Evolutionary conservation across 2,329 filamentous ascomycete species (phyloP).

Genomic region (Malbranchea zuffiana): DNA sequence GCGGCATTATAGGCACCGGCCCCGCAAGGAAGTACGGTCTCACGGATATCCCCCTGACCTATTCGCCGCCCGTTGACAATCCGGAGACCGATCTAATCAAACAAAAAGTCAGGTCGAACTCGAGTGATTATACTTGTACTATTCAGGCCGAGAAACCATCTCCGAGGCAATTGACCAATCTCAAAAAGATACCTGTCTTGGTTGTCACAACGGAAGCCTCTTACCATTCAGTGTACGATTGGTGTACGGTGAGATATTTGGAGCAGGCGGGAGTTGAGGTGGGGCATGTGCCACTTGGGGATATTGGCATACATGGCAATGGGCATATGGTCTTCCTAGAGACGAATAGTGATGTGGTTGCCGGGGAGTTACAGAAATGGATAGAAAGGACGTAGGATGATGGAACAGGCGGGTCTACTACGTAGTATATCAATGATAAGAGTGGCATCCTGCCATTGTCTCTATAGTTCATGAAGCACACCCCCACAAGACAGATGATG

Average conservation of each 20-base stretch:
- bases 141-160: constrained; percentile 27
- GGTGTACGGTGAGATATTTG: constrained; percentile 44
- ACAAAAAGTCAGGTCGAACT: constrained; percentile 15
- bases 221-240: constrained; percentile 46
- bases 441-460: too few species aligned
- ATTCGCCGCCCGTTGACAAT: constrained; percentile 34
- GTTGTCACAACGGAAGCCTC: constrained; percentile 45
- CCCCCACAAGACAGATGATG: too few species aligned
- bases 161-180: constrained; percentile 38
- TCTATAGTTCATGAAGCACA: too few species aligned
- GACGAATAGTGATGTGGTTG: constrained; percentile 17
- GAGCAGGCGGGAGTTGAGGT: constrained; percentile 41
- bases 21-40: constrained; percentile 35
- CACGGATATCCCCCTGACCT: constrained; percentile 39
- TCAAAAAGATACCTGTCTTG: constrained; percentile 40
- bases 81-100: constrained; percentile 25
- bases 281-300: constrained; percentile 37
- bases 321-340: constrained; percentile 39
- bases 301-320: constrained; percentile 41
- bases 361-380: constrained; percentile 10
- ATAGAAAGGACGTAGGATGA: constrained; percentile 9
- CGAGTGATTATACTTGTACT: constrained; percentile 22
- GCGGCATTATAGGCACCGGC: constrained; percentile 28
- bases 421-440: too few species aligned
- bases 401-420: too few species aligned